Conservation (phyloP, 768 basidiomycete species). For the Pleurotus pulmonarius region DNA sequence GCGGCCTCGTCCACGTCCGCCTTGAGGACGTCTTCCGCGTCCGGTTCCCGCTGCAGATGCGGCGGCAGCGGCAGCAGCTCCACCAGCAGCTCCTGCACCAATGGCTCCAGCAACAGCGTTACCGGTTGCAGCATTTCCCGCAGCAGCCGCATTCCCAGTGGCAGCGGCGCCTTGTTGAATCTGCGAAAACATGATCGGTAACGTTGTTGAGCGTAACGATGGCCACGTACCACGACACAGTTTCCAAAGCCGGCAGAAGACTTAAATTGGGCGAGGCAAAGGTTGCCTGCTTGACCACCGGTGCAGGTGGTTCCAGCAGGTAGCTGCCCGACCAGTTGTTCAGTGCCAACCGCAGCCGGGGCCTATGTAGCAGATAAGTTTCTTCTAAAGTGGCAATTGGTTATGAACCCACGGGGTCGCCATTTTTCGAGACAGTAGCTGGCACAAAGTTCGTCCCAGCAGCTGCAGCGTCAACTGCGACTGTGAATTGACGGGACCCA, state of each 20-base stretch:
- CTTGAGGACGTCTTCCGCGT: background rate
- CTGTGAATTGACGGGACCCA: slow-evolving; percentile 44
- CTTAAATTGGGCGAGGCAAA: slow-evolving; percentile 49
- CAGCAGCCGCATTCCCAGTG: slow-evolving; percentile 12
- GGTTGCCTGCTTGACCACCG: slow-evolving; percentile 39
- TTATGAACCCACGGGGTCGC: slow-evolving; percentile 35
- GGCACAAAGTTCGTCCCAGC: slow-evolving; percentile 34
- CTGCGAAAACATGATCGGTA: no score
- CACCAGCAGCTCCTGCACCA: slow-evolving; percentile 10
- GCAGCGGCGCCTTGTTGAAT: slow-evolving; percentile 9
- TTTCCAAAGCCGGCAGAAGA: slow-evolving; percentile 51
- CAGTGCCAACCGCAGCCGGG: slow-evolving; percentile 31
- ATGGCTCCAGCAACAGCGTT: slow-evolving; percentile 12
- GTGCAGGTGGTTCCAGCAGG: slow-evolving; percentile 48
- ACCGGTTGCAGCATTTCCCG: slow-evolving; percentile 4
- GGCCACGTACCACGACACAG: slow-evolving; percentile 49
- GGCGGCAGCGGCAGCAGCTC: slow-evolving; percentile 11
- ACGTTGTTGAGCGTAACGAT: no score
- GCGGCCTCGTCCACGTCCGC: slow-evolving; percentile 6
- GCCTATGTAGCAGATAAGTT: slow-evolving; percentile 21
- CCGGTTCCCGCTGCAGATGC: slow-evolving; percentile 10
- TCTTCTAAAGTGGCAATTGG: background rate
- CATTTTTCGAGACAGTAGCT: slow-evolving; percentile 40
- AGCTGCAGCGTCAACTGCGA: slow-evolving; percentile 43
- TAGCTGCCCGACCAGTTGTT: slow-evolving; percentile 38